These are phyloP conservation scores for Sequoiadendron giganteum DNA, from an alignment of 75 land plant genomes.

Conservation along the genomic window DNA sequence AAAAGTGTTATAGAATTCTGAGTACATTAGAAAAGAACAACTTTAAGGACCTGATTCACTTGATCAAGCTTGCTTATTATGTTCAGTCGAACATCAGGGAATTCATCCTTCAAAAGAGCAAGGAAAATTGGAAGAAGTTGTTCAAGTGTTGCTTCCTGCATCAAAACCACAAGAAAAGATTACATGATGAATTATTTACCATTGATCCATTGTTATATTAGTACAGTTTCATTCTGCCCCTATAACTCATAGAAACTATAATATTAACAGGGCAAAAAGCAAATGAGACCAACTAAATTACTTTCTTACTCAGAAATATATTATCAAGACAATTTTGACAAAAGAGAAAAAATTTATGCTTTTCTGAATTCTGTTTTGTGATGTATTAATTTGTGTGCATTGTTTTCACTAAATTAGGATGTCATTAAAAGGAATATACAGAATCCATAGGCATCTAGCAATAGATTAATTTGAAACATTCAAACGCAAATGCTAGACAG, in stretches of 20 bases:
- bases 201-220: background rate
- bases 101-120: slow-evolving; percentile 60
- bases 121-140: slow-evolving; percentile 63
- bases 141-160: slow-evolving; percentile 64
- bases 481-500: background rate
- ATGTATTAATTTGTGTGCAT: background rate
- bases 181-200: background rate
- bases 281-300: background rate
- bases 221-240: background rate
- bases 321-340: background rate
- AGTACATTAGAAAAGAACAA: background rate
- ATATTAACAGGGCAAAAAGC: background rate
- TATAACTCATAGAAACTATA: background rate
- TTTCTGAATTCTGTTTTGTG: background rate
- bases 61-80: slow-evolving; percentile 73
- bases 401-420: background rate
- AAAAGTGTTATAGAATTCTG: background rate
- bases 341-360: background rate
- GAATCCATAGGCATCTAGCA: background rate
- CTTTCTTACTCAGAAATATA: background rate
- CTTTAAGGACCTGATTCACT: slow-evolving; percentile 52
- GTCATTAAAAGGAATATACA: background rate
- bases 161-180: background rate
- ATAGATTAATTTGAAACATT: background rate
- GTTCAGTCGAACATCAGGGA: slow-evolving; percentile 64